Evolutionary conservation across 2,329 filamentous ascomycete species (phyloP).

Genomic region (Laburnicola sp.): DNA sequence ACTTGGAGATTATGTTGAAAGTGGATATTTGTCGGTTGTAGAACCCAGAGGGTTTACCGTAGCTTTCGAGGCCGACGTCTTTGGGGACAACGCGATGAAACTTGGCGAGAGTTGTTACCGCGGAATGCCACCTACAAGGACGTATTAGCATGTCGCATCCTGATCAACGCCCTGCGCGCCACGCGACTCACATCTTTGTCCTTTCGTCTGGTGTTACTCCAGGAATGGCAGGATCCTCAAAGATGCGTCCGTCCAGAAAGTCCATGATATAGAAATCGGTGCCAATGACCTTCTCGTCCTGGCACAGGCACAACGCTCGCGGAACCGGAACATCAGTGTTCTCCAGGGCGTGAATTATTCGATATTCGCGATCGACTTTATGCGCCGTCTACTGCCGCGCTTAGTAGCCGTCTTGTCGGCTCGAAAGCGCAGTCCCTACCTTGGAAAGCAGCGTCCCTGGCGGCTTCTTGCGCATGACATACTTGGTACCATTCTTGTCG

Average conservation of each 20-base stretch:
- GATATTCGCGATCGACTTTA: constrained; percentile 94
- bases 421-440: constrained; percentile 8
- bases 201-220: constrained; percentile 69
- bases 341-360: constrained; percentile 81
- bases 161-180: not conserved
- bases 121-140: constrained; percentile 71
- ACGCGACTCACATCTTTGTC: constrained; percentile 62
- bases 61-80: constrained; percentile 69
- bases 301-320: constrained; percentile 79
- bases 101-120: constrained; percentile 78
- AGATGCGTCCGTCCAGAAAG: constrained; percentile 90
- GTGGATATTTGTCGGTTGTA: constrained; percentile 85
- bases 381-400: constrained; percentile 72
- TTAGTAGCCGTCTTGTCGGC: not conserved
- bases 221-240: constrained; percentile 84
- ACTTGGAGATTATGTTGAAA: constrained; percentile 74
- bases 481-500: constrained; percentile 68
- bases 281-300: constrained; percentile 77
- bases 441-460: constrained; percentile 85
- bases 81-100: constrained; percentile 75
- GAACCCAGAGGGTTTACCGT: constrained; percentile 75
- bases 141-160: not conserved
- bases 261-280: constrained; percentile 98
- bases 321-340: constrained; percentile 84
- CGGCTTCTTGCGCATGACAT: constrained; percentile 95